Conservation (phyloP, 352 stramenopile species). For the Globisporangium nunn region DNA sequence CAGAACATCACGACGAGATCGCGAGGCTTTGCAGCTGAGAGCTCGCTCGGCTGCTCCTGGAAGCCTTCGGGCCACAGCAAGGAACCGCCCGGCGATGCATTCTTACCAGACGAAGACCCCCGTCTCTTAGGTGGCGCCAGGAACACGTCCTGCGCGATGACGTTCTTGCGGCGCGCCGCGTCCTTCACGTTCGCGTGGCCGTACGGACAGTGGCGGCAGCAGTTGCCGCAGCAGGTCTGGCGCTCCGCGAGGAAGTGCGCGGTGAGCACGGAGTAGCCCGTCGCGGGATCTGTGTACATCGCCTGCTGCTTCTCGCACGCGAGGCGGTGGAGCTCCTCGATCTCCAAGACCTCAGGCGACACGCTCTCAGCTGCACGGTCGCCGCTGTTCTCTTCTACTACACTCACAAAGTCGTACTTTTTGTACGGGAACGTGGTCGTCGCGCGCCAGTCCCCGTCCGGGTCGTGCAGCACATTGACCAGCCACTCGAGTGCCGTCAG, state of each 20-base stretch:
- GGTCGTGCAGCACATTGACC: slow-evolving; percentile 29
- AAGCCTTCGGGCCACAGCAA: slow-evolving; percentile 24
- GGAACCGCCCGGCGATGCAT: slow-evolving; percentile 17
- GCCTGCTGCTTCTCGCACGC: slow-evolving; percentile 61
- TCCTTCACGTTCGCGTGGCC: slow-evolving; percentile 75
- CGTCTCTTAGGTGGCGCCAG: slow-evolving; percentile 18
- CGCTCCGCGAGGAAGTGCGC: slow-evolving; percentile 58
- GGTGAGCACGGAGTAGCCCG: slow-evolving; percentile 87
- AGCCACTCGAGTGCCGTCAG: slow-evolving; percentile 55
- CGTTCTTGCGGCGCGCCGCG: slow-evolving; percentile 29
- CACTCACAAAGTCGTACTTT: slow-evolving; percentile 14
- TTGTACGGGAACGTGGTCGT: slow-evolving; percentile 39
- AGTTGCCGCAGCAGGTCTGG: slow-evolving; percentile 86
- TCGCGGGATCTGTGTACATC: slow-evolving; percentile 81
- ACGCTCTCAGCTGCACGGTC: not conserved
- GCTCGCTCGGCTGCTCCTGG: slow-evolving; percentile 1
- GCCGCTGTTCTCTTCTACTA: not conserved
- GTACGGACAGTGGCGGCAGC: slow-evolving; percentile 88
- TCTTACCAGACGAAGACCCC: slow-evolving; percentile 2
- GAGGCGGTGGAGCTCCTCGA: slow-evolving; percentile 59
- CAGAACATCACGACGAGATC: slow-evolving; percentile 83
- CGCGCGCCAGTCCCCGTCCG: slow-evolving; percentile 19
- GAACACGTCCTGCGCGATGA: slow-evolving; percentile 28
- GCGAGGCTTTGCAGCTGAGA: not conserved
- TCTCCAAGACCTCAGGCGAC: slow-evolving; percentile 26